phyloP scores from a whole-genome alignment of 164 flowering plant genomes.

The Tetracentron sinense region DNA sequence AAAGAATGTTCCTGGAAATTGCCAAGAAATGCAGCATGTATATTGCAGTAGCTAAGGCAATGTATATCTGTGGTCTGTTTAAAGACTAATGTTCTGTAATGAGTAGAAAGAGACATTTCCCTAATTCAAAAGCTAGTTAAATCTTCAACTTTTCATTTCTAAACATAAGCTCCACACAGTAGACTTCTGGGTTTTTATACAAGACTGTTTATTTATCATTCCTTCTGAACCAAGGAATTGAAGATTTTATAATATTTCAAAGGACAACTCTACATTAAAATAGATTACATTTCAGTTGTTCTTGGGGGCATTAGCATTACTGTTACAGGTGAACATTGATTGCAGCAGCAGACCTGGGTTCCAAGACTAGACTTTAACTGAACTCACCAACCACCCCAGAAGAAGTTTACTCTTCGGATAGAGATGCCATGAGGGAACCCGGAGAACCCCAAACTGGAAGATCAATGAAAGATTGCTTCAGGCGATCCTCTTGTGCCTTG shows the following conservation, averaged over 20 bases:
- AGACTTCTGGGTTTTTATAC: no score
- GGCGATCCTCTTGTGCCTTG: conserved; percentile 31
- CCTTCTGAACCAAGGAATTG: no score
- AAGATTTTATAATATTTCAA: no score
- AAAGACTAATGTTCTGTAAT: background rate
- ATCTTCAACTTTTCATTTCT: no score
- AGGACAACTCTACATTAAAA: background rate
- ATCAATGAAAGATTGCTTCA: conserved; percentile 32
- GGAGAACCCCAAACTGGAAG: conserved; percentile 61
- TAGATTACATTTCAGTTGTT: background rate
- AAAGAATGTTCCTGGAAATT: background rate
- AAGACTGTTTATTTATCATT: no score
- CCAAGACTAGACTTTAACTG: no score
- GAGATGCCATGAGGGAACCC: conserved; percentile 34
- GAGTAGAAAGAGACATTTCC: background rate
- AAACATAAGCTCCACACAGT: no score
- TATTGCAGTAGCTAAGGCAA: background rate
- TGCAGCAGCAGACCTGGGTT: no score
- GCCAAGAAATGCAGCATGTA: background rate
- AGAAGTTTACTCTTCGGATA: conserved; percentile 27
- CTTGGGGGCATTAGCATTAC: background rate
- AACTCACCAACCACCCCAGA: no score
- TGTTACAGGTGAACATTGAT: no score
- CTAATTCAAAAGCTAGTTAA: no score
- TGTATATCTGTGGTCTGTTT: conserved; percentile 6